Evolutionary conservation across 2,329 filamentous ascomycete species (phyloP).

Genomic region (Daldinia eschscholtzii): DNA sequence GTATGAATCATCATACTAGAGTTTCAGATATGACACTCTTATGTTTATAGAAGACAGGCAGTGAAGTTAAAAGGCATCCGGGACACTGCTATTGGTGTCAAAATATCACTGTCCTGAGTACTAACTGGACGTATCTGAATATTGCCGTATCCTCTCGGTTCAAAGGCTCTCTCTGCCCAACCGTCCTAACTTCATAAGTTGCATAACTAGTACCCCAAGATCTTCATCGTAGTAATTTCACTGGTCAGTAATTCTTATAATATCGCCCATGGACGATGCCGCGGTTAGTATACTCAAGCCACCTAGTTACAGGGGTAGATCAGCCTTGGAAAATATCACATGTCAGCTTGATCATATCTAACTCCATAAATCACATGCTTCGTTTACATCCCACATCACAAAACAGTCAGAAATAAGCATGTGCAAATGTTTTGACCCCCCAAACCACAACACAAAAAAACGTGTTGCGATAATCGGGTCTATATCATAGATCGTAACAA

Average conservation of each 20-base stretch:
- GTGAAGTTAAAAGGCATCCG: too few relatives aligned
- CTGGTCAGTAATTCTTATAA: neutral
- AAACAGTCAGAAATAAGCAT: neutral
- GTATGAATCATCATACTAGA: too few relatives aligned
- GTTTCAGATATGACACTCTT: too few relatives aligned
- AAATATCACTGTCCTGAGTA: neutral
- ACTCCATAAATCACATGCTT: neutral
- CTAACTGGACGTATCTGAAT: neutral
- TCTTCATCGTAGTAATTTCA: neutral
- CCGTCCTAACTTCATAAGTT: neutral
- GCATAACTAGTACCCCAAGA: neutral
- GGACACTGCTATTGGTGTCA: neutral
- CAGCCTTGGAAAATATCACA: neutral
- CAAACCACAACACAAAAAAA: conserved; percentile 19
- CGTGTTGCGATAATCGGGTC: conserved; percentile 21
- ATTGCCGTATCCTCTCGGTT: neutral
- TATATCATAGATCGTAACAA: conserved; percentile 24
- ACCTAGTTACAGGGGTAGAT: neutral
- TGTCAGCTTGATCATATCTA: neutral
- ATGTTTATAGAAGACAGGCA: too few relatives aligned
- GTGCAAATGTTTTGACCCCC: conserved; percentile 1
- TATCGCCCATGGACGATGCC: too few relatives aligned
- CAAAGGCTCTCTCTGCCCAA: neutral
- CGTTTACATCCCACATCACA: neutral
- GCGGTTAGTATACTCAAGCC: neutral